Evolutionary conservation across 1,139 yeast genomes (phyloP), one percentile per base, ranked within the genome.

Genomic region (Yamadazyma aaseri): DNA sequence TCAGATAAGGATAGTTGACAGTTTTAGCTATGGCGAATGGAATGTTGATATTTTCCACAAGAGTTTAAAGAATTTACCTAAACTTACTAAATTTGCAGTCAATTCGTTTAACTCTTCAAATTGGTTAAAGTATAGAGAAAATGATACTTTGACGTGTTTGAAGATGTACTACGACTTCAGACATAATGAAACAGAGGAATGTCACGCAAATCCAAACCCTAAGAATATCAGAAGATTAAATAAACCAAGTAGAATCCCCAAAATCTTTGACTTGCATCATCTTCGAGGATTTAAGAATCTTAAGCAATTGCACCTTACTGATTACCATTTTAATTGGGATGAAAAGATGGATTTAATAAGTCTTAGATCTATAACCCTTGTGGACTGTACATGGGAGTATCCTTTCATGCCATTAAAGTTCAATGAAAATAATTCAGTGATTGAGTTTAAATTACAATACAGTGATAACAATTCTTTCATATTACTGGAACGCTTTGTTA

Each of bases 381-480:
- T 46, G 7, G 58, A 68, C 43, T 70, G 75, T 47, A 57, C 67
- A 1, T 70, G 75, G 75, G 71, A 63, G 33, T 69, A 64, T 32
- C 75, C 75, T 1, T 70, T 69, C 39, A 46, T 56, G 7, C 42
- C 65, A 9, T 42, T 56, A 3, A 58, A 56, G 31, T 68, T 70
- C 46, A 66, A 66, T 36, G 40, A 36, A 6, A 41, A 46, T 30
- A 49, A 56, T 29, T 38, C 51, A 4, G 46, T 66, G 20, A 39
- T 45, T 4, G 40, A 30, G 4, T 47, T 68, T 14, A 39, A 42
- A n/a, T 39, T 69, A n/a, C 42, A 41, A 5, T 66, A 62, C 41
- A 46, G 56, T 3, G 41, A 48, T 18, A 41, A 42, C n/a, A 55
- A 63, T 38, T 47, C 70, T 6, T 68, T 69, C 39, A 48, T 62